Conservation (phyloP, 305 asterid genomes). For the Withania somnifera region DNA sequence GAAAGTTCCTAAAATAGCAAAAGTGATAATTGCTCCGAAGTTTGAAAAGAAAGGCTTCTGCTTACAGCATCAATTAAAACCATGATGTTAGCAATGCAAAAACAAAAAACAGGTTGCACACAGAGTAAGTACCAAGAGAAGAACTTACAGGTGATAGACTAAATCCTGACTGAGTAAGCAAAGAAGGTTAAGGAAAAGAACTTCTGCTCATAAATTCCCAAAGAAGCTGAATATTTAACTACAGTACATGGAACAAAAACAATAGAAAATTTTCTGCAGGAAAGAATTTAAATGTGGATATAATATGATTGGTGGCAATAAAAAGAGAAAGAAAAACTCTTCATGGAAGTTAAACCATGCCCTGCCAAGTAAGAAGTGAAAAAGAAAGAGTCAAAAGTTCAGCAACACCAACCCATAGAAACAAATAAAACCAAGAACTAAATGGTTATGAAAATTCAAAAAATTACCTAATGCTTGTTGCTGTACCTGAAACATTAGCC, state of each 20-base stretch:
- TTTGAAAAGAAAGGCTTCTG: constrained; percentile 98
- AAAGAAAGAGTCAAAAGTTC: neutral
- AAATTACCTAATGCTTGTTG: constrained; percentile 64
- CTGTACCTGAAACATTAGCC: constrained; percentile 82
- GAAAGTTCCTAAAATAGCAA: constrained; percentile 86
- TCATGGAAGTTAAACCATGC: constrained; percentile 98
- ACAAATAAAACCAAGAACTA: neutral
- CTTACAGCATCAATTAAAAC: constrained; percentile 16
- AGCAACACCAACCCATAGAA: neutral
- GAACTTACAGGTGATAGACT: constrained; percentile 81
- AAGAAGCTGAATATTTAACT: constrained; percentile 3
- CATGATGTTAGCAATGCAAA: neutral
- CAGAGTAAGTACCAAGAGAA: neutral
- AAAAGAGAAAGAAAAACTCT: constrained; percentile 91
- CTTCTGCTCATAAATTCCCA: constrained; percentile 9
- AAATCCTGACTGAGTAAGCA: constrained; percentile 85
- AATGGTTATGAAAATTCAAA: neutral
- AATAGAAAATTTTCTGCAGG: neutral
- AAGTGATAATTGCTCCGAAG: constrained; percentile 93
- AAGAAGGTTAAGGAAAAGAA: constrained; percentile 46
- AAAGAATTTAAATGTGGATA: constrained; percentile 46
- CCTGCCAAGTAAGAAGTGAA: constrained; percentile 35
- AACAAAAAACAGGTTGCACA: constrained; percentile 8
- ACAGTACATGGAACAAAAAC: constrained; percentile 1
- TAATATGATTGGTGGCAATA: constrained; percentile 97